Evolutionary conservation across 2,329 filamentous ascomycete species (phyloP).

Genomic region (Ciborinia camelliae): DNA sequence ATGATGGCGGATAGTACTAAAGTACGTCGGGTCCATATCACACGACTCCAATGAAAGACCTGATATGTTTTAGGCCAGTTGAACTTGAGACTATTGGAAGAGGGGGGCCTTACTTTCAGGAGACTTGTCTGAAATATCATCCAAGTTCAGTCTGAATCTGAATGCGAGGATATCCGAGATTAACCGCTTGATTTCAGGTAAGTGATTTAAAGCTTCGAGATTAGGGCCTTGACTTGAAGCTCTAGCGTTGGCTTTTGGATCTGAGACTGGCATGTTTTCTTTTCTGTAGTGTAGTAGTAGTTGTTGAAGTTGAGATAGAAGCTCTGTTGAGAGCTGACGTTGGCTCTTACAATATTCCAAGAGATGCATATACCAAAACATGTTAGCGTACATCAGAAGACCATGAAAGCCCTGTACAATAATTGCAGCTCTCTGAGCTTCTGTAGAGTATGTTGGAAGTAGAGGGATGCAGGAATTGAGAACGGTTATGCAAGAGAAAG

Average conservation of each 20-base stretch:
- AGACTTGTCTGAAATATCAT: neutral
- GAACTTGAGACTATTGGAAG: too few species aligned
- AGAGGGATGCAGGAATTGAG: too few species aligned
- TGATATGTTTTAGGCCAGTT: neutral
- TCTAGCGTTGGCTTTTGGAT: too few species aligned
- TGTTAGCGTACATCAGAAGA: too few species aligned
- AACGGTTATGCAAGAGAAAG: too few species aligned
- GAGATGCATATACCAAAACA: constrained; percentile 22
- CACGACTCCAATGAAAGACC: neutral
- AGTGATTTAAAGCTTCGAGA: too few species aligned
- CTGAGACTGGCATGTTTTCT: too few species aligned
- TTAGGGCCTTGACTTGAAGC: too few species aligned
- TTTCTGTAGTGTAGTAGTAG: constrained; percentile 9
- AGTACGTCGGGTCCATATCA: constrained; percentile 15
- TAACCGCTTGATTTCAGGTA: constrained; percentile 11
- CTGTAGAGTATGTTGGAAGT: too few species aligned
- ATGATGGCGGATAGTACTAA: constrained; percentile 15
- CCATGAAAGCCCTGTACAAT: too few species aligned
- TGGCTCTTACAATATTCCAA: constrained; percentile 10
- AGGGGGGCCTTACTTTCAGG: neutral
- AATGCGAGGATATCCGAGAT: constrained; percentile 10
- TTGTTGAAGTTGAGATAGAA: constrained; percentile 14
- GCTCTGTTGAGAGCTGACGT: constrained; percentile 4
- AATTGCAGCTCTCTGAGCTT: too few species aligned
- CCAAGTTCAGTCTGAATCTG: neutral